Evolutionary conservation across 352 stramenopile species (phyloP), one percentile per base, ranked within the genome.

Genomic region (Thraustotheca clavata): DNA sequence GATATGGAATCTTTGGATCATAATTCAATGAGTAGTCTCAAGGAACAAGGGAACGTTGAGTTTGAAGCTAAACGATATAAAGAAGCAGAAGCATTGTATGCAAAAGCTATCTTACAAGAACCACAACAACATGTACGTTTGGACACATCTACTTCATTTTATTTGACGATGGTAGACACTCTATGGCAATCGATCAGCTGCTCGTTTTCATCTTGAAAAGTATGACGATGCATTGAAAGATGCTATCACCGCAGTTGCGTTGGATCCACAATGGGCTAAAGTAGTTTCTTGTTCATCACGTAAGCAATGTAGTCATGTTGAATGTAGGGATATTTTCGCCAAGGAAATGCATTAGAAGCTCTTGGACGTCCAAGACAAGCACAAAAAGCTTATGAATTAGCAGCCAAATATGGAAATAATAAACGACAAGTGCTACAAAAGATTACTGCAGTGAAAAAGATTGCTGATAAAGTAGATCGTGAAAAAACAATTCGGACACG

Each of bases 221-320:
- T 85, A 85, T 12, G 38, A 77, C 8, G 69, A 77, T 16, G 89
- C 94, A 18, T 66, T 98, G 1, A 61, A 82, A 34, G 87, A 98
- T 59, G 95, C 96, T 0, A 69, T 93, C 29, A 50, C 59, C 11
- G 82, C 93, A 0, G 82, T 96, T 18, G 29, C 73, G n/a, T 57
- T 96, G 0, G 81, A 96, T 36, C 74, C 88, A 0, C 77, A 60
- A 4, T 99, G 97, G 82, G 60, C 86, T 33, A 99, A 99, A 77
- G 72, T 69, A 61, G 26, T 6, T 55, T 20, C 26, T 32, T 18
- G 32, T 5, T 29, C 29, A 49, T 39, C 34, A 12, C 20, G 38
- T 48, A 8, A 29, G 3, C 29, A 27, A 60, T 22, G 46, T 35
- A 38, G 39, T 49, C 34, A 27, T 16, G 49, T 9, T 31, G 6